Conservation (phyloP, 129 eudicot genomes). For the Lactuca saligna region DNA sequence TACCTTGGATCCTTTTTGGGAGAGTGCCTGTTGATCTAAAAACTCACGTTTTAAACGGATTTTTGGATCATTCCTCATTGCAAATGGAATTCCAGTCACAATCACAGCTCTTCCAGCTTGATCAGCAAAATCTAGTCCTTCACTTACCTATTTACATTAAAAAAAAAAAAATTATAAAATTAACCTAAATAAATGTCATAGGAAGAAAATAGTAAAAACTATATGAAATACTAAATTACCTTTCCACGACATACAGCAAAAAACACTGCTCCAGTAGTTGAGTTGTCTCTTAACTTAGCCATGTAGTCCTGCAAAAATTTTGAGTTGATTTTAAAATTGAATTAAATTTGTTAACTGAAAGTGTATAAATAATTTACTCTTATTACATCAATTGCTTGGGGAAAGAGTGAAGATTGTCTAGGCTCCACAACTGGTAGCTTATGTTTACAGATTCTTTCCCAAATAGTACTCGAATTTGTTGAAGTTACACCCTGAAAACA, state of each 20-base stretch:
- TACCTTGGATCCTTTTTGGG: conserved; percentile 64
- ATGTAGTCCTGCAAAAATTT: conserved; percentile 70
- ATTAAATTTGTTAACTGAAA: neutral
- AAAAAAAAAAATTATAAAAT: neutral
- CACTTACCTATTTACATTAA: conserved; percentile 69
- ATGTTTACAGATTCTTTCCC: conserved; percentile 94
- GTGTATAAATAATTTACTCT: conserved; percentile 12
- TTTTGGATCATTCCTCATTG: conserved; percentile 88
- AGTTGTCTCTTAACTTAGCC: conserved; percentile 72
- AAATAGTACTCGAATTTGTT: conserved; percentile 57
- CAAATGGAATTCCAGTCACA: conserved; percentile 91
- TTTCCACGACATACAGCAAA: conserved; percentile 99
- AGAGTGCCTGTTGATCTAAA: conserved; percentile 62
- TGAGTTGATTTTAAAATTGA: neutral
- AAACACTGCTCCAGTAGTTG: conserved; percentile 80
- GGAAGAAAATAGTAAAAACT: too few species aligned
- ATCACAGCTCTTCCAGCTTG: conserved; percentile 96
- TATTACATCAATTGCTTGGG: conserved; percentile 79
- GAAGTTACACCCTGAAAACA: conserved; percentile 49
- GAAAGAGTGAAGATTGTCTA: conserved; percentile 87
- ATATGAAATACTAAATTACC: conserved; percentile 31
- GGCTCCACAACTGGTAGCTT: conserved; percentile 97
- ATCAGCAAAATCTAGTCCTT: conserved; percentile 97
- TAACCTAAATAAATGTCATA: too few species aligned
- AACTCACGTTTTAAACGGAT: conserved; percentile 92